A percentile compares a stretch with the other conserved stretches of the same genome.
These are phyloP conservation scores for Coprinopsis sp. DNA, from an alignment of 768 basidiomycete genomes.

Conservation along the genomic window DNA sequence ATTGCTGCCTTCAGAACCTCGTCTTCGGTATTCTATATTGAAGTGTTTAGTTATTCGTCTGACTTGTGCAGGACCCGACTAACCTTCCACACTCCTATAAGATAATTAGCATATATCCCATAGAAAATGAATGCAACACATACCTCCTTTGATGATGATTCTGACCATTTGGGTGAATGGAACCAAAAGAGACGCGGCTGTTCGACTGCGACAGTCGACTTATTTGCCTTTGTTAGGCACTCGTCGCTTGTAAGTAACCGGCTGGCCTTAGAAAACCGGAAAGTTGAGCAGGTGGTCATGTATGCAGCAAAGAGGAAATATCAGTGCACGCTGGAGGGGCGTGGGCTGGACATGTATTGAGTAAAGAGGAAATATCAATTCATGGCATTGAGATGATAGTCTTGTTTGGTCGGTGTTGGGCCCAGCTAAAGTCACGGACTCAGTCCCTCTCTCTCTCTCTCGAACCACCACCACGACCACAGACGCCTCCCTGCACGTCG, in stretches of 20 bases:
- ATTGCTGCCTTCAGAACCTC: conserved; percentile 99
- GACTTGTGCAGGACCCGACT: conserved; percentile 5
- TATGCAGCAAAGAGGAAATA: no score
- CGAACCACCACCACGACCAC: conserved; percentile 8
- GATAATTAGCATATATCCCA: conserved; percentile 8
- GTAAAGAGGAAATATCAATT: no score
- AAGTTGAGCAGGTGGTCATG: no score
- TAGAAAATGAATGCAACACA: conserved; percentile 19
- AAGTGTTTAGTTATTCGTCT: no score
- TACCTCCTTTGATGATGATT: conserved; percentile 89
- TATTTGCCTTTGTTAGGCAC: no score
- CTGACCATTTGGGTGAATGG: conserved; percentile 56
- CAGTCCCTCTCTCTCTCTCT: conserved; percentile 16
- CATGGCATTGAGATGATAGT: no score
- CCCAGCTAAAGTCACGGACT: conserved; percentile 30
- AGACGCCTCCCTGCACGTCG: conserved; percentile 7
- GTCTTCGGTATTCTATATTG: conserved; percentile 82
- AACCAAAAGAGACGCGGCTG: conserved; percentile 5
- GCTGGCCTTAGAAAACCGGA: no score
- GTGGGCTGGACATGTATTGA: no score
- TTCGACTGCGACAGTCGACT: no score
- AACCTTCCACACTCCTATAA: conserved; percentile 78
- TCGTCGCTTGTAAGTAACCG: no score
- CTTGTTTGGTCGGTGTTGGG: no score
- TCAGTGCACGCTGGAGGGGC: no score